Evolutionary conservation across 2,329 filamentous ascomycete species (phyloP).

Genomic region (Sporothrix phasma): DNA sequence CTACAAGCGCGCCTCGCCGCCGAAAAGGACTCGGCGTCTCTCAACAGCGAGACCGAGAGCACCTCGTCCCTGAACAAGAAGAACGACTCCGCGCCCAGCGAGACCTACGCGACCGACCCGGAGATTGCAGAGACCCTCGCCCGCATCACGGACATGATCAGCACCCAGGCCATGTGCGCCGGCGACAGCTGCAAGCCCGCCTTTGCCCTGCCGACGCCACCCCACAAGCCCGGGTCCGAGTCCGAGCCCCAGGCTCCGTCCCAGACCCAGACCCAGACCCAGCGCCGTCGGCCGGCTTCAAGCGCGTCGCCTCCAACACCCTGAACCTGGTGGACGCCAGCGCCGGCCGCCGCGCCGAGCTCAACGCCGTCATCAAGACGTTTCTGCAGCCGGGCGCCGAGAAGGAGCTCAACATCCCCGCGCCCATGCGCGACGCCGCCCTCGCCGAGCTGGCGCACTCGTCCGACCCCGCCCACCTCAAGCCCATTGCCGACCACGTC

Average conservation of each 20-base stretch:
- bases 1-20: slow-evolving; percentile 16
- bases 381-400: slow-evolving; percentile 33
- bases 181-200: slow-evolving; percentile 14
- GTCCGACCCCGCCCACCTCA: slow-evolving; percentile 31
- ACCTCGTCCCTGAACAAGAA: slow-evolving; percentile 21
- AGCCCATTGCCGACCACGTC: slow-evolving; percentile 36
- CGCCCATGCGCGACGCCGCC: slow-evolving; percentile 31
- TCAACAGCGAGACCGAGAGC: slow-evolving; percentile 23
- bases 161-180: slow-evolving; percentile 23
- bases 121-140: slow-evolving; percentile 27
- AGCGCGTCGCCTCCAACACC: slow-evolving; percentile 6
- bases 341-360: slow-evolving; percentile 22
- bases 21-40: slow-evolving; percentile 23
- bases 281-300: not conserved
- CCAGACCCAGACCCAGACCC: no score
- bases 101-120: slow-evolving; percentile 22
- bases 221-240: not conserved
- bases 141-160: slow-evolving; percentile 25
- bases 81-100: slow-evolving; percentile 15
- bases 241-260: no score
- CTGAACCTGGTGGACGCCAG: slow-evolving; percentile 18
- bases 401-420: slow-evolving; percentile 40
- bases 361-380: slow-evolving; percentile 31
- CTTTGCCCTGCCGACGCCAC: slow-evolving; percentile 14
- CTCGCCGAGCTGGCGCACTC: slow-evolving; percentile 29